phyloP scores from a whole-genome alignment of 164 flowering plant genomes.

The Chimonanthus praecox region DNA sequence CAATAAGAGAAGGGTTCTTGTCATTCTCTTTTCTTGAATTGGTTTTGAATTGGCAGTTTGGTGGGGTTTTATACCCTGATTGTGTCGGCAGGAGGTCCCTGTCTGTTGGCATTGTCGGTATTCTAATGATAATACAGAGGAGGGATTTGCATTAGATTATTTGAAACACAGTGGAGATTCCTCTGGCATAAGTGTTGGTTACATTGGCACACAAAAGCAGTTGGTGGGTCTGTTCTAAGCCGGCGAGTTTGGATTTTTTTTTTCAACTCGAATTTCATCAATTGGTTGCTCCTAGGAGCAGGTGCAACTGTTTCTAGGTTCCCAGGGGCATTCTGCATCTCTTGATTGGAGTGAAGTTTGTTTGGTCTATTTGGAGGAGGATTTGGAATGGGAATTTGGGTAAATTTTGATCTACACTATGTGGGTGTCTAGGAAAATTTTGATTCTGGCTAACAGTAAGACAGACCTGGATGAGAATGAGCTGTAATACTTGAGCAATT shows the following conservation, averaged over 20 bases:
- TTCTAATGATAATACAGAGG: conserved; percentile 26
- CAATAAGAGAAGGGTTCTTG: neutral
- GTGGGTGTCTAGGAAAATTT: neutral
- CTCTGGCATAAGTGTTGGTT: conserved; percentile 7
- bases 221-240: conserved; percentile 1
- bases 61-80: conserved; percentile 4
- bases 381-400: neutral
- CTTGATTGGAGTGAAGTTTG: conserved; percentile 6
- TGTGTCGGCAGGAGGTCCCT: conserved; percentile 41
- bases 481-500: neutral
- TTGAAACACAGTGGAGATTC: conserved; percentile 10
- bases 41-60: conserved; percentile 20
- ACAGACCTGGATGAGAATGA: neutral
- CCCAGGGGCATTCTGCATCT: neutral
- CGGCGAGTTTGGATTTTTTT: conserved; percentile 2
- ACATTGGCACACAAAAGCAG: conserved; percentile 7
- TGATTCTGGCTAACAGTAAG: neutral
- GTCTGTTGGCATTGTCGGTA: conserved; percentile 50
- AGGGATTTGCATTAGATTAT: conserved; percentile 10
- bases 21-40: neutral
- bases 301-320: conserved; percentile 5
- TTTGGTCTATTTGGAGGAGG: conserved; percentile 1
- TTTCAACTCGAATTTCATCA: conserved; percentile 1
- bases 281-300: conserved; percentile 6
- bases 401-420: neutral